These are phyloP conservation scores for Lumnitzera littorea DNA, from an alignment of 345 rosid genomes.

Conservation along the genomic window DNA sequence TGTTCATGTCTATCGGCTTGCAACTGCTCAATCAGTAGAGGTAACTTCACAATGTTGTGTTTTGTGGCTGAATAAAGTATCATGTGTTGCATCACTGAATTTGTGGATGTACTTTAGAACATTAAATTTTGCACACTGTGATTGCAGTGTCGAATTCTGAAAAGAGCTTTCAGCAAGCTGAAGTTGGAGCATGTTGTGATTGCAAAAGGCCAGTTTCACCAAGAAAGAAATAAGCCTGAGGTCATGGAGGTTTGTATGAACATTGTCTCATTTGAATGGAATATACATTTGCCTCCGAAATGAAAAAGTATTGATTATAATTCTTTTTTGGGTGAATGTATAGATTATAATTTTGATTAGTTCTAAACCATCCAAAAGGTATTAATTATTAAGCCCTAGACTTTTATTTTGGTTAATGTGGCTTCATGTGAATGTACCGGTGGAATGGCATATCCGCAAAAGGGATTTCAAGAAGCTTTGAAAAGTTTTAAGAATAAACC, in stretches of 20 bases:
- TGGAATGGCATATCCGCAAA: too few species aligned
- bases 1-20: slow-evolving; percentile 95
- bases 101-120: background rate
- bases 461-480: too few species aligned
- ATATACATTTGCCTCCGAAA: too few species aligned
- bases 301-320: too few species aligned
- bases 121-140: background rate
- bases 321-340: too few species aligned
- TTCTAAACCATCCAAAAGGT: too few species aligned
- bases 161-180: slow-evolving; percentile 84
- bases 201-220: slow-evolving; percentile 88
- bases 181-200: slow-evolving; percentile 98
- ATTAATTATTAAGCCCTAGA: too few species aligned
- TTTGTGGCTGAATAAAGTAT: background rate
- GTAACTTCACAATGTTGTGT: slow-evolving; percentile 18
- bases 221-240: slow-evolving; percentile 46
- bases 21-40: slow-evolving; percentile 89
- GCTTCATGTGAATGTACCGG: too few species aligned
- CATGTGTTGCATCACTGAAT: slow-evolving; percentile 2
- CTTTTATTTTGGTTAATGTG: too few species aligned
- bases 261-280: too few species aligned
- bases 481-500: too few species aligned
- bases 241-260: slow-evolving; percentile 37
- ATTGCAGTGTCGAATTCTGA: slow-evolving; percentile 79
- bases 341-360: too few species aligned